Base-by-base conservation (phyloP, 1,284 basidiomycete species). In the Austroboletus olivaceoglutinosus region DNA sequence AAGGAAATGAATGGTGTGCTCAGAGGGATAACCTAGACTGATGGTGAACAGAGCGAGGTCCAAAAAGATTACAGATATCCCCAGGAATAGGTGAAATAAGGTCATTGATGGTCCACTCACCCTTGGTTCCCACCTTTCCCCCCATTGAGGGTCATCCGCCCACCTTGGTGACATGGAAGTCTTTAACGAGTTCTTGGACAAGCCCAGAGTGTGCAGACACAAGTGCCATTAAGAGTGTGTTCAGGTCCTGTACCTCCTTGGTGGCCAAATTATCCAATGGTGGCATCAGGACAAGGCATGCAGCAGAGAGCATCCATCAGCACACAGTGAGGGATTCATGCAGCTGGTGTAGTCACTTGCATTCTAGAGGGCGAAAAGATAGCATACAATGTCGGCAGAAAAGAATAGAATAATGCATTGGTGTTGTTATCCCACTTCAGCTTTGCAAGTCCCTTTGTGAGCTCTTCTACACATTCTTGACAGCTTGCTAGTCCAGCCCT, bases 71-170 rank as follows among this genome's bases (percentile, higher is more conserved):
- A 48, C 36, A 68, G 57, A 90, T 87, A 58, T 91, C 89, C 7
- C 88, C 88, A 0, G 86, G 88, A 4, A 91, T 86, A 39, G 88
- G 88, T 6, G 91, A 64, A 11, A 89, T 84, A 38, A 90, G 65
- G 47, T 84, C 84, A 1, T 85, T 84, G 51, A 91, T 89, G 0
- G 84, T 88, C 89, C 88, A 90, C 60, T 90, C 84, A 5, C 86
- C 86, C 59, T 82, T 84, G n/a, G 82, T 81, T 0, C 87, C 85
- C 1, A 82, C 81, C 56, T 83, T 86, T 1, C 82, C 82, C 7
- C 86, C 85, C 2, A 88, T 72, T 0, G 85, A 80, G 4, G 87
- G 86, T 8, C 87, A 70, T 2, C 87, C 86, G 0, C 86, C 87
- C 0, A 89, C 85, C 61, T 86, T 79, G 12, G 88, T 86, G 25